Base-by-base conservation (phyloP, 208 protist genomes). In the Crithidia sp. region DNA sequence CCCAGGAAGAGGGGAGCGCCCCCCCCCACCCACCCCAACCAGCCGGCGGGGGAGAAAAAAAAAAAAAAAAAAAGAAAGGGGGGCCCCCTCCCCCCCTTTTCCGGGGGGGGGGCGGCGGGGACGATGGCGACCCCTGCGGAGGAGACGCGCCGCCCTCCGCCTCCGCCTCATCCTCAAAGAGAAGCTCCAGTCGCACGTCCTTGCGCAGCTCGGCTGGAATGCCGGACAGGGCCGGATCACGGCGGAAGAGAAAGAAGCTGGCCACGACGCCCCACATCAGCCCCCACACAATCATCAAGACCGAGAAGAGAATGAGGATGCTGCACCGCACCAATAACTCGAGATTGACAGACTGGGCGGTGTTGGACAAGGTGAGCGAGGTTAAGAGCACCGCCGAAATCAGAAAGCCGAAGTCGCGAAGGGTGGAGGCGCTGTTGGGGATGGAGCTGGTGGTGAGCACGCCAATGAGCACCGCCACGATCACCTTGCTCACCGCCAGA, bases 381-480 rank as follows among this genome's bases (percentile, higher is more conserved):
- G 91, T 83, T 17, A 96, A 67, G 14, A 93, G 63, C 37, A 96
- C 45, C 37, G 82, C 76, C 39, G 85, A 82, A 59, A 94, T 88
- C 14, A 96, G 49, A 54, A 86, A 91, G 60, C 82, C 84, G 49
- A 94, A 91, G 69, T 92, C 87, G 36, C 82, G 79, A 28, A 93
- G 71, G 14, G 87, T 93, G 7, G 71, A 76, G 3, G 28, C 37
- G 41, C 72, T 72, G 59, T 84, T 69, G 2, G 91, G 91, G 58
- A 96, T 89, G 19, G 73, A 84, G 36, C 64, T 69, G 28, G 82
- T 84, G 40, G 81, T 83, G 54, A 84, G 64, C 45, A 87, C 83
- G 62, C 91, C 89, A 45, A 94, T 67, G 28, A 91, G 77, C 17
- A 96, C 85, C 28, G 91, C 82, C 28, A 96, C 74, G 58, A 94